Conservation (phyloP, 1,139 yeast genomes). For the Candida neerlandica region DNA sequence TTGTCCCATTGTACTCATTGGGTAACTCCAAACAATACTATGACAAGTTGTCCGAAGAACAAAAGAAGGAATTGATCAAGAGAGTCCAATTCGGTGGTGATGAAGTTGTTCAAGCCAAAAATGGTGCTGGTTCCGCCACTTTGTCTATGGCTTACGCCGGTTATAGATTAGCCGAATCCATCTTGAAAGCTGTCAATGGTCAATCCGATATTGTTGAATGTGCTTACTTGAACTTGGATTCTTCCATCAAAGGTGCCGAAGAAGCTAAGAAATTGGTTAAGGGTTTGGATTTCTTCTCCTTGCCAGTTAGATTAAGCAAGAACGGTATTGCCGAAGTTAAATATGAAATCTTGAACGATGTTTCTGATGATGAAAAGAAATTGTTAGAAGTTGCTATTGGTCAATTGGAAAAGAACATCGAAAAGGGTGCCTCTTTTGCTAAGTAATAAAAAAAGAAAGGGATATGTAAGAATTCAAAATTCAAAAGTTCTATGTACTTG, state of each 20-base stretch:
- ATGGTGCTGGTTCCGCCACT: constrained; percentile 99
- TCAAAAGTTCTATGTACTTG: not conserved
- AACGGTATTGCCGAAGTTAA: constrained; percentile 77
- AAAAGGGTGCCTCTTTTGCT: constrained; percentile 62
- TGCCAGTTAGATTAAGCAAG: constrained; percentile 87
- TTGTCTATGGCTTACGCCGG: constrained; percentile 99
- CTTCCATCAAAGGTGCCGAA: constrained; percentile 56
- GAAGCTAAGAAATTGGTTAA: constrained; percentile 77
- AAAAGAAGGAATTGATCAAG: constrained; percentile 74
- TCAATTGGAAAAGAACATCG: constrained; percentile 74
- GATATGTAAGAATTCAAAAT: not conserved
- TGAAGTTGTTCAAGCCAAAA: constrained; percentile 97
- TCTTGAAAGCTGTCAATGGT: constrained; percentile 75
- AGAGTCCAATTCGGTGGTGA: constrained; percentile 99
- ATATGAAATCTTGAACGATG: constrained; percentile 52
- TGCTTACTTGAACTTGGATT: constrained; percentile 58
- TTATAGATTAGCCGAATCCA: constrained; percentile 88
- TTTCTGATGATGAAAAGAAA: constrained; percentile 66
- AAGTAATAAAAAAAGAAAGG: constrained; percentile 23
- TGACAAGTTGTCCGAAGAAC: constrained; percentile 50
- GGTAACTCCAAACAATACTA: constrained; percentile 50
- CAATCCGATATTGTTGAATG: constrained; percentile 75
- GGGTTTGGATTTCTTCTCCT: constrained; percentile 91
- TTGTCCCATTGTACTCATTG: constrained; percentile 85
- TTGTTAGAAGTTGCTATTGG: constrained; percentile 81